These are phyloP conservation scores for Phytophthora colocasiae DNA, from an alignment of 352 stramenopile species.

Conservation along the genomic window DNA sequence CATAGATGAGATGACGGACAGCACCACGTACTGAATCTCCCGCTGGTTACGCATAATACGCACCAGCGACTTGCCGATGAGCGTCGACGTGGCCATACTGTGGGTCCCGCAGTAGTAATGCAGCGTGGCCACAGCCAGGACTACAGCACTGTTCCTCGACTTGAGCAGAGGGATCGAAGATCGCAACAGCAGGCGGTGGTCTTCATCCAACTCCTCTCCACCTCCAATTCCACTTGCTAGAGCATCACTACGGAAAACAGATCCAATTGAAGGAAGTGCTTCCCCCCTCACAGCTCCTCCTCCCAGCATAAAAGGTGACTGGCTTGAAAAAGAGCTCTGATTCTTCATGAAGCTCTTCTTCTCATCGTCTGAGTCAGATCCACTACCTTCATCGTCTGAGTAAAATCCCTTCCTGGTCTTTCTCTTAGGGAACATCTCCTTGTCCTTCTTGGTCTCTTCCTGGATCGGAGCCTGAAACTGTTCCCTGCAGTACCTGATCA, in stretches of 20 bases:
- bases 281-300: conserved; percentile 39
- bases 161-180: conserved; percentile 97
- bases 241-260: conserved; percentile 75
- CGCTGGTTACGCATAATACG: conserved; percentile 96
- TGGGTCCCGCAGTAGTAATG: conserved; percentile 97
- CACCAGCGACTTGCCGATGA: conserved; percentile 97
- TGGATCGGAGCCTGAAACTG: conserved; percentile 93
- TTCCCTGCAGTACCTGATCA: conserved; percentile 96
- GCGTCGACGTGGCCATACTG: conserved; percentile 83
- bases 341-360: conserved; percentile 29
- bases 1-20: conserved; percentile 96
- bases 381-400: conserved; percentile 96
- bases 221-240: conserved; percentile 72
- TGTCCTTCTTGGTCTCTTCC: conserved; percentile 53
- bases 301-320: conserved; percentile 60
- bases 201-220: conserved; percentile 92
- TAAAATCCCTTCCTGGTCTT: conserved; percentile 94
- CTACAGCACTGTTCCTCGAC: conserved; percentile 96
- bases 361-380: conserved; percentile 57
- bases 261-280: conserved; percentile 70
- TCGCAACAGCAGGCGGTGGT: conserved; percentile 96
- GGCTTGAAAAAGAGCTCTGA: conserved; percentile 32
- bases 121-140: conserved; percentile 96
- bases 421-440: conserved; percentile 66
- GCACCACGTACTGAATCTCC: conserved; percentile 98